A percentile compares a stretch with the other conserved stretches of the same genome.
These are phyloP conservation scores for Fusarium papillatum DNA, from an alignment of 2,329 filamentous ascomycete species.

Conservation along the genomic window DNA sequence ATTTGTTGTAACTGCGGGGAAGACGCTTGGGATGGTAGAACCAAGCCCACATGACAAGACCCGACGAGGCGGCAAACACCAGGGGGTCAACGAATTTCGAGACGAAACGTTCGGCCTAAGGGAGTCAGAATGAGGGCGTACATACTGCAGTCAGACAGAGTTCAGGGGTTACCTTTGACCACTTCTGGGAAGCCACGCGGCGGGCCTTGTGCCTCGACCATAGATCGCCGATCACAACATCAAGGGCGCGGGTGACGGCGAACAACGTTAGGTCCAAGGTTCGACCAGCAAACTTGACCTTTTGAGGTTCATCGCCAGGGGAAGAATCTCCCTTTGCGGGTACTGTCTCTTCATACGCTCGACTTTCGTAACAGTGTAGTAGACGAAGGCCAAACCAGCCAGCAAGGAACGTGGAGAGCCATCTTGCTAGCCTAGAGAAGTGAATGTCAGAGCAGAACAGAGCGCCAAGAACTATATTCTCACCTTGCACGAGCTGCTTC, in stretches of 20 bases:
- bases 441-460: constrained; percentile 23
- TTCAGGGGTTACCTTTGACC: constrained; percentile 57
- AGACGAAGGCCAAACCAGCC: constrained; percentile 70
- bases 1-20: constrained; percentile 81
- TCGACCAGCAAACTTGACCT: constrained; percentile 69
- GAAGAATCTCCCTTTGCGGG: constrained; percentile 46
- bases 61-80: constrained; percentile 79
- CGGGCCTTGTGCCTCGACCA: constrained; percentile 68
- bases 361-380: constrained; percentile 67
- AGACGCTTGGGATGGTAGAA: constrained; percentile 81
- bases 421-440: constrained; percentile 64
- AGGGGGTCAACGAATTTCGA: constrained; percentile 69
- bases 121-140: constrained; percentile 25
- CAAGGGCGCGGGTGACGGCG: constrained; percentile 77
- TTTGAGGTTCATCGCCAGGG: constrained; percentile 42
- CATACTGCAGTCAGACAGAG: neutral
- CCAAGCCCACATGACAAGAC: constrained; percentile 91
- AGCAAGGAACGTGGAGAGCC: constrained; percentile 70
- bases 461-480: constrained; percentile 9
- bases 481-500: constrained; percentile 46
- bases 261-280: constrained; percentile 90
- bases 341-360: constrained; percentile 56
- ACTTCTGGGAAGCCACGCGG: constrained; percentile 58
- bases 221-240: constrained; percentile 75
- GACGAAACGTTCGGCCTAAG: constrained; percentile 49